phyloP scores from a whole-genome alignment of 148 eudicot genomes.

The Camellia sinensis region DNA sequence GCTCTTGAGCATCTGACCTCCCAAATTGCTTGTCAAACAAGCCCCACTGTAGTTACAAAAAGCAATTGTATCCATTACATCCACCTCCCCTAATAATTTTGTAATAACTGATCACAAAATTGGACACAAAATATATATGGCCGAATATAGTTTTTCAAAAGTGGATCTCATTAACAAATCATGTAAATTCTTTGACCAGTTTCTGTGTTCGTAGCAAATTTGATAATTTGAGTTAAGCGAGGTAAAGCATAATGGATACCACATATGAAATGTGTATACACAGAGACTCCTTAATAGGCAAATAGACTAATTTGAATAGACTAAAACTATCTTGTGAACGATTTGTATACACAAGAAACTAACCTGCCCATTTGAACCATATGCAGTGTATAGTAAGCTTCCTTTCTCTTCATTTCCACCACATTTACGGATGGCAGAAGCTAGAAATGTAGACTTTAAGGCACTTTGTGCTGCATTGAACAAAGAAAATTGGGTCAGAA shows the following conservation, averaged over 20 bases:
- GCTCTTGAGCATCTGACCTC: conserved; percentile 79
- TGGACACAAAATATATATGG: no score
- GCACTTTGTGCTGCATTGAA: conserved; percentile 81
- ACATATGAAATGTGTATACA: background rate
- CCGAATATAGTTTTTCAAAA: no score
- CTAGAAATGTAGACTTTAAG: conserved; percentile 68
- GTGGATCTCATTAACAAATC: no score
- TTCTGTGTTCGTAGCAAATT: no score
- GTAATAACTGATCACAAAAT: no score
- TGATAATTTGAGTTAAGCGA: background rate
- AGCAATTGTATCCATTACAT: conserved; percentile 7
- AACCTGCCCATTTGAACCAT: conserved; percentile 96
- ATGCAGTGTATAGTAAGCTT: conserved; percentile 63
- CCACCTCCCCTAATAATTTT: background rate
- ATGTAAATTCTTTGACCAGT: no score
- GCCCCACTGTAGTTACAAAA: conserved; percentile 64
- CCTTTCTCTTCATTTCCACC: conserved; percentile 99
- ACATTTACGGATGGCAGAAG: conserved; percentile 92
- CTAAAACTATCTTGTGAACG: background rate
- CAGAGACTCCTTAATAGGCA: background rate
- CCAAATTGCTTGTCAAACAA: conserved; percentile 83
- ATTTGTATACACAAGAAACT: conserved; percentile 7
- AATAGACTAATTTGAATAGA: no score
- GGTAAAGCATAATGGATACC: conserved; percentile 4
- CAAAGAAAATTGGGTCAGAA: conserved; percentile 11